Evolutionary conservation across 148 eudicot genomes (phyloP).

Genomic region (Rhododendron griersonianum): DNA sequence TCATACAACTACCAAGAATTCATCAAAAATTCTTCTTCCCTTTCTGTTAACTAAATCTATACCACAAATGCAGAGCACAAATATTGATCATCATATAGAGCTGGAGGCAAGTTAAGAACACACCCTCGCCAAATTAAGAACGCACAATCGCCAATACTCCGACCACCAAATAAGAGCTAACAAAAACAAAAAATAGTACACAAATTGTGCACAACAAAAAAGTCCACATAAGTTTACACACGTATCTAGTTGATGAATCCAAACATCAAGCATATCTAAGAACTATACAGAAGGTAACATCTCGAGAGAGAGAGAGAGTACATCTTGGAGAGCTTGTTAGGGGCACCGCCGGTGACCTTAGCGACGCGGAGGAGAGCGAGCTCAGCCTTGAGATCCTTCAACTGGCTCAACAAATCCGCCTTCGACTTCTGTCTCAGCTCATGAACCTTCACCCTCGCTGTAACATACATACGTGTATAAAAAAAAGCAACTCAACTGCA

Average conservation of each 20-base stretch:
- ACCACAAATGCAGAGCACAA: background rate
- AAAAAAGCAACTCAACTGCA: background rate
- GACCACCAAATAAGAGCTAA: background rate
- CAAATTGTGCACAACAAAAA: background rate
- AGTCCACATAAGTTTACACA: background rate
- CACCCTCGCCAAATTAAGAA: no score
- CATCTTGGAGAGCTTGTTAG: slow-evolving; percentile 87
- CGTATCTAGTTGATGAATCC: background rate
- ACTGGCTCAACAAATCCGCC: slow-evolving; percentile 45
- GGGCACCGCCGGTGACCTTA: slow-evolving; percentile 85
- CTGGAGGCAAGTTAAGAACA: background rate
- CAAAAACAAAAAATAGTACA: background rate
- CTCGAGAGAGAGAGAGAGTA: slow-evolving; percentile 14
- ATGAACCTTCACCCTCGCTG: slow-evolving; percentile 75
- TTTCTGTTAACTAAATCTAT: background rate
- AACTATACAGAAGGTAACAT: background rate
- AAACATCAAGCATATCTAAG: background rate
- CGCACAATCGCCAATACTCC: background rate
- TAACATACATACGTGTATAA: background rate
- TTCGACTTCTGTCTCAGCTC: slow-evolving; percentile 65
- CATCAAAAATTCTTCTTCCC: background rate
- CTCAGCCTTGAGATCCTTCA: slow-evolving; percentile 72
- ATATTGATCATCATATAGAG: background rate
- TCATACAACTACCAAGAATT: background rate
- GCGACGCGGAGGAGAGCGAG: slow-evolving; percentile 76